phyloP scores from a whole-genome alignment of 495 filamentous ascomycete species.

The Evansstolkia leycettana region DNA sequence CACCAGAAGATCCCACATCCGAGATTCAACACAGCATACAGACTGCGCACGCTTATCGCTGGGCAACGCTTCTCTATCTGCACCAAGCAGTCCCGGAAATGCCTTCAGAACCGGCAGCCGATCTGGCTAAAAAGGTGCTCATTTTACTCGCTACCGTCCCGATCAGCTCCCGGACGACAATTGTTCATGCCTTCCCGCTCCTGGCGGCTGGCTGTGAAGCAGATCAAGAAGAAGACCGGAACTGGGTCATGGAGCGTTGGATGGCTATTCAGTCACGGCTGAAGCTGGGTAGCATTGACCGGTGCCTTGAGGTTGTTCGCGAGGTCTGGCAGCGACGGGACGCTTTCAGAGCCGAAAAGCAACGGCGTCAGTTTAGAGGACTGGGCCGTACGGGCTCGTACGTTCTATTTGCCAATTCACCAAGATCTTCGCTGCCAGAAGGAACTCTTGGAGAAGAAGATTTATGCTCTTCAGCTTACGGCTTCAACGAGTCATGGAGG shows the following conservation, averaged over 20 bases:
- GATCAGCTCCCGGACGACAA: slow-evolving; percentile 47
- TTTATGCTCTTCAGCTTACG: slow-evolving; percentile 3
- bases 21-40: slow-evolving; percentile 55
- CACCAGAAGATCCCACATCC: slow-evolving; percentile 54
- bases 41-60: slow-evolving; percentile 67
- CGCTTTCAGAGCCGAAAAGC: slow-evolving; percentile 23
- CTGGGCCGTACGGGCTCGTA: slow-evolving; percentile 6
- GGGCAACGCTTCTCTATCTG: slow-evolving; percentile 62
- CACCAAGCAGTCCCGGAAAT: slow-evolving; percentile 72
- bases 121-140: slow-evolving; percentile 51
- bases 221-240: slow-evolving; percentile 43
- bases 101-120: slow-evolving; percentile 41
- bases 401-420: slow-evolving; percentile 3
- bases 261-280: slow-evolving; percentile 47
- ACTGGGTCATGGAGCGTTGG: slow-evolving; percentile 63
- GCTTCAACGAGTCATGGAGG: slow-evolving; percentile 5
- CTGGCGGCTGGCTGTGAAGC: slow-evolving; percentile 63
- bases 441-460: neutral
- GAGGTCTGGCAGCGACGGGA: slow-evolving; percentile 57
- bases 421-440: slow-evolving; percentile 4
- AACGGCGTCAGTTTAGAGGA: slow-evolving; percentile 8
- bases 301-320: slow-evolving; percentile 63
- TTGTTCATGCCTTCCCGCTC: slow-evolving; percentile 69
- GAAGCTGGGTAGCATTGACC: slow-evolving; percentile 61
- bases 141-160: slow-evolving; percentile 53